Evolutionary conservation across 352 stramenopile species (phyloP).

Genomic region (Phytophthora megakarya): DNA sequence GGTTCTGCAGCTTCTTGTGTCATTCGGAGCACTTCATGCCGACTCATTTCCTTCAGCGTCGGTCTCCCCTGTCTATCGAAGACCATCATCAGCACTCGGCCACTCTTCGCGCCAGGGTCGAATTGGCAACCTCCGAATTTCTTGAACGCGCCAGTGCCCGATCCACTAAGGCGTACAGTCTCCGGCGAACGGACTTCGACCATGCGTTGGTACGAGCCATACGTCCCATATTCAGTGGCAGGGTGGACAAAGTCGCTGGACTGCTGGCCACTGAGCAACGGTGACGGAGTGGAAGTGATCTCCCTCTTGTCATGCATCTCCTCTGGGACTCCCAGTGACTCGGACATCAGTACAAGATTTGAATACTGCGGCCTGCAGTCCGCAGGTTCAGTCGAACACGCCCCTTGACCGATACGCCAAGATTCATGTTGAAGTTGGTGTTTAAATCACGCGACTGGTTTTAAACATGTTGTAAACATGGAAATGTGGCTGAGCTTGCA

Average conservation of each 20-base stretch:
- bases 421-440: not conserved
- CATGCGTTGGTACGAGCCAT: slow-evolving; percentile 29
- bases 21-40: slow-evolving; percentile 60
- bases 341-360: slow-evolving; percentile 16
- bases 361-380: not conserved
- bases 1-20: slow-evolving; percentile 52
- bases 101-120: slow-evolving; percentile 45
- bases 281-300: slow-evolving; percentile 18
- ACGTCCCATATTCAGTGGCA: slow-evolving; percentile 35
- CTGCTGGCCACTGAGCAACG: slow-evolving; percentile 15
- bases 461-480: no score
- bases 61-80: slow-evolving; percentile 53
- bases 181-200: slow-evolving; percentile 24
- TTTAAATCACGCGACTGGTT: no score
- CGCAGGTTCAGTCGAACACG: not conserved
- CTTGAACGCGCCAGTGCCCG: slow-evolving; percentile 20
- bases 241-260: slow-evolving; percentile 22
- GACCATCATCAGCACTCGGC: slow-evolving; percentile 45
- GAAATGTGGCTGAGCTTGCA: no score
- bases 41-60: slow-evolving; percentile 58
- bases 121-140: slow-evolving; percentile 52
- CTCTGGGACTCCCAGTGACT: slow-evolving; percentile 12
- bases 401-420: slow-evolving; percentile 2
- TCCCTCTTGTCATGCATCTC: slow-evolving; percentile 19
- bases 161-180: slow-evolving; percentile 9